Evolutionary conservation across 495 filamentous ascomycete species (phyloP).

Genomic region (Penicillium canariense): DNA sequence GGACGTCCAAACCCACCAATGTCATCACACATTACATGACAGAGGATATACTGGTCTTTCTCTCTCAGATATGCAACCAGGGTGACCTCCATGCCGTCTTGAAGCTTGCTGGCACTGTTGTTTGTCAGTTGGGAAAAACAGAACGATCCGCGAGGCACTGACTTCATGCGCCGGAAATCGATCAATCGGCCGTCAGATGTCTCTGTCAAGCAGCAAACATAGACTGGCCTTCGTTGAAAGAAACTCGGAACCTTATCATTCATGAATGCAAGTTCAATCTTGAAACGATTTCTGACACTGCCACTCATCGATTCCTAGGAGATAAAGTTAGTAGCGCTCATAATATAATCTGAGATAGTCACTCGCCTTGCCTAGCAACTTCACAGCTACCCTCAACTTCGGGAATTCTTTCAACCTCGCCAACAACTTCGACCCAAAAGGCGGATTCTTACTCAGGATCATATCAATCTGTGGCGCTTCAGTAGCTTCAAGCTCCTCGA

Average conservation of each 20-base stretch:
- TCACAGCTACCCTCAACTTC: constrained; percentile 59
- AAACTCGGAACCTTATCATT: constrained; percentile 61
- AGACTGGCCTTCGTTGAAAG: constrained; percentile 62
- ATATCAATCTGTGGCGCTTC: constrained; percentile 73
- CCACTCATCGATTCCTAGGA: constrained; percentile 38
- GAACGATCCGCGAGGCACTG: background rate
- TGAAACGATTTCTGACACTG: constrained; percentile 58
- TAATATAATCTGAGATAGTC: background rate
- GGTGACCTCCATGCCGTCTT: constrained; percentile 57
- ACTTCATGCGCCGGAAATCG: constrained; percentile 76
- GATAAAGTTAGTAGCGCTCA: constrained; percentile 7
- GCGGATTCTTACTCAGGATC: constrained; percentile 73
- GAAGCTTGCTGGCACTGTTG: constrained; percentile 62
- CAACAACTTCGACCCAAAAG: constrained; percentile 72
- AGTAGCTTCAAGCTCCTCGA: constrained; percentile 66
- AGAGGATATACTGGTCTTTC: constrained; percentile 58
- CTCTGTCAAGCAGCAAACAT: constrained; percentile 73
- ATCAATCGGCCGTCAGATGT: constrained; percentile 69
- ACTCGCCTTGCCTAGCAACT: constrained; percentile 50
- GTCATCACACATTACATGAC: constrained; percentile 82
- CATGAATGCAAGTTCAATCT: constrained; percentile 66
- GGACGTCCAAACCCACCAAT: constrained; percentile 54
- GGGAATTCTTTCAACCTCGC: constrained; percentile 70
- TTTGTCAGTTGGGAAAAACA: background rate
- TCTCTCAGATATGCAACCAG: constrained; percentile 59